These are phyloP conservation scores for Colletotrichum chlorophyti DNA, from an alignment of 2,329 filamentous ascomycete species.

Conservation along the genomic window DNA sequence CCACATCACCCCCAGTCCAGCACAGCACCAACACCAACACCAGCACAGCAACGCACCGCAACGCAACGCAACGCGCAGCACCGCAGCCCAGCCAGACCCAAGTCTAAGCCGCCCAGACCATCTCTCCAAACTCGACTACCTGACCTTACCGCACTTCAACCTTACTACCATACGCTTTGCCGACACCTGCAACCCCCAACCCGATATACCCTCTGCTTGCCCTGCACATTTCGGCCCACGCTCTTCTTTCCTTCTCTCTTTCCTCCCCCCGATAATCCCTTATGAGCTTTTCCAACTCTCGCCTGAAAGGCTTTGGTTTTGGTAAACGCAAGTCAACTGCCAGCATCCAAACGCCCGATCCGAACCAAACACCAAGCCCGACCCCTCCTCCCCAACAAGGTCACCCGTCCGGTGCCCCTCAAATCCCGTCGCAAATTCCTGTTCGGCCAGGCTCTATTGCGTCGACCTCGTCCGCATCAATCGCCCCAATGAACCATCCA, in stretches of 20 bases:
- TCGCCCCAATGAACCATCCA: slow-evolving; percentile 68
- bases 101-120: slow-evolving; percentile 12
- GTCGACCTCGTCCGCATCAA: slow-evolving; percentile 53
- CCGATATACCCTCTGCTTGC: slow-evolving; percentile 25
- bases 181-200: slow-evolving; percentile 22
- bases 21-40: slow-evolving; percentile 5
- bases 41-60: not conserved
- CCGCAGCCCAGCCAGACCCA: not conserved
- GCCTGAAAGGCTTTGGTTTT: slow-evolving; percentile 81
- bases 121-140: slow-evolving; percentile 3
- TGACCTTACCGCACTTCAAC: too few relatives aligned
- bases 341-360: slow-evolving; percentile 60
- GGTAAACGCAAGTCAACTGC: slow-evolving; percentile 78
- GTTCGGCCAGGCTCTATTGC: slow-evolving; percentile 47
- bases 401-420: slow-evolving; percentile 39
- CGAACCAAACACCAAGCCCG: slow-evolving; percentile 41
- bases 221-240: slow-evolving; percentile 27
- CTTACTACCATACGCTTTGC: too few relatives aligned
- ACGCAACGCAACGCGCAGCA: slow-evolving; percentile 5
- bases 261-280: slow-evolving; percentile 37
- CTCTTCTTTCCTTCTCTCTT: slow-evolving; percentile 25
- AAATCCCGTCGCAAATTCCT: slow-evolving; percentile 59
- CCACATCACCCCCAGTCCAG: slow-evolving; percentile 1
- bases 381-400: slow-evolving; percentile 40
- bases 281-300: slow-evolving; percentile 83